phyloP scores from a whole-genome alignment of 257 asterid species.

The Fraxinus americana region DNA sequence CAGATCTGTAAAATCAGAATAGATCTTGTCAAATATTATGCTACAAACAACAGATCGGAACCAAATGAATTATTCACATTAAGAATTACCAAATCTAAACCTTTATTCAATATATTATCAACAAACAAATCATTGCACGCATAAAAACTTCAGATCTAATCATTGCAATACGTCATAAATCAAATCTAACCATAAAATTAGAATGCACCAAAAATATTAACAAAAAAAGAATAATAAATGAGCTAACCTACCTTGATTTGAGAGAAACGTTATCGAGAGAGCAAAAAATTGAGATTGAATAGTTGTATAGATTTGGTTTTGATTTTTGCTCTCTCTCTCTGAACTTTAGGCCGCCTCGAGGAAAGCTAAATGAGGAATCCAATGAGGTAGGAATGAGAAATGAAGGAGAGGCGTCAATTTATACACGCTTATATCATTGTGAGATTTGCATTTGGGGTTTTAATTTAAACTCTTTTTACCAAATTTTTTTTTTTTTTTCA shows the following conservation, averaged over 20 bases:
- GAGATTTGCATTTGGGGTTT: background rate
- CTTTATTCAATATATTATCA: background rate
- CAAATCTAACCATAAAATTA: background rate
- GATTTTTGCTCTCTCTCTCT: background rate
- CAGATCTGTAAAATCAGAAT: background rate
- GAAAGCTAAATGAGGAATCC: background rate
- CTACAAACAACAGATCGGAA: slow-evolving; percentile 2
- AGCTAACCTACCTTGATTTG: slow-evolving; percentile 11
- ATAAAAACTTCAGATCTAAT: slow-evolving; percentile 24
- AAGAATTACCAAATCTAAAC: background rate
- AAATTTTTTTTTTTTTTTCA: too few relatives aligned
- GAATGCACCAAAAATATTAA: background rate
- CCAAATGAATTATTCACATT: background rate
- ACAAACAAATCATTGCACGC: background rate
- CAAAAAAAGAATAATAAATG: background rate
- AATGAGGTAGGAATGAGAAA: background rate
- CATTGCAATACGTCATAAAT: background rate
- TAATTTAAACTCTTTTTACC: background rate
- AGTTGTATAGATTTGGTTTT: background rate
- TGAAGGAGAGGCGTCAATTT: background rate
- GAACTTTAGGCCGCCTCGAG: background rate
- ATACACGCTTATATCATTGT: background rate
- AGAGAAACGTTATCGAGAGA: background rate
- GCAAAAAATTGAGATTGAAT: background rate
- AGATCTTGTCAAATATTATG: slow-evolving; percentile 10